phyloP scores from a whole-genome alignment of 2,329 filamentous ascomycete species.

The Pyricularia pennisetigena region DNA sequence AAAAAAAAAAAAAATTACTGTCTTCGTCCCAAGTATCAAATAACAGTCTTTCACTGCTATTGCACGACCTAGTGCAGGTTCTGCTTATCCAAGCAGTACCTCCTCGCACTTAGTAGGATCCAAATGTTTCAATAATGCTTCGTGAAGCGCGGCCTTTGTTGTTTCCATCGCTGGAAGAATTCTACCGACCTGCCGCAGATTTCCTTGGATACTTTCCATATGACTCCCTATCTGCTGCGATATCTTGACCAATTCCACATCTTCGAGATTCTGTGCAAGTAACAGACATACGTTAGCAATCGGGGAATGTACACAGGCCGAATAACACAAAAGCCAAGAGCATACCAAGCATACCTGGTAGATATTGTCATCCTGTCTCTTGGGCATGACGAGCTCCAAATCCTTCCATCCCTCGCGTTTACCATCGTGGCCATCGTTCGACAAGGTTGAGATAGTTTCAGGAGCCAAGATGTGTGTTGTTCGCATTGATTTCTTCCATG shows the following conservation, averaged over 20 bases:
- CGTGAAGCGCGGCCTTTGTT: conserved; percentile 38
- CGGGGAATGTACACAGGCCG: not conserved
- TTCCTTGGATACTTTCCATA: conserved; percentile 45
- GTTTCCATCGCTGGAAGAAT: conserved; percentile 37
- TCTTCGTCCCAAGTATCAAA: not conserved
- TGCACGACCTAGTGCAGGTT: not conserved
- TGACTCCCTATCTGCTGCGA: conserved; percentile 41
- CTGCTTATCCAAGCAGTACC: conserved; percentile 29
- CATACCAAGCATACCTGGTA: conserved; percentile 18
- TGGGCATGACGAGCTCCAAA: conserved; percentile 4
- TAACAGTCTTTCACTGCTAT: not conserved
- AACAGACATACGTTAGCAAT: not conserved
- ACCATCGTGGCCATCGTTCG: not conserved
- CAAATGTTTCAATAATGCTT: conserved; percentile 35
- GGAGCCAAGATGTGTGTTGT: conserved; percentile 42
- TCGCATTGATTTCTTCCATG: conserved; percentile 37
- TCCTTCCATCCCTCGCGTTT: conserved; percentile 3
- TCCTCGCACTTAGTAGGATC: conserved; percentile 34
- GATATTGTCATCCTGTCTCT: conserved; percentile 9
- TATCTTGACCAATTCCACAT: conserved; percentile 33
- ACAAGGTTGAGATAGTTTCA: conserved; percentile 12
- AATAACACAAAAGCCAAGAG: not conserved
- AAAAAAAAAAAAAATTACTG: not conserved
- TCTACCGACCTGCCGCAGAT: conserved; percentile 43
- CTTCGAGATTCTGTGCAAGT: conserved; percentile 22